Evolutionary conservation across 768 basidiomycete genomes (phyloP).

Genomic region (Thelephora aurantiotincta): DNA sequence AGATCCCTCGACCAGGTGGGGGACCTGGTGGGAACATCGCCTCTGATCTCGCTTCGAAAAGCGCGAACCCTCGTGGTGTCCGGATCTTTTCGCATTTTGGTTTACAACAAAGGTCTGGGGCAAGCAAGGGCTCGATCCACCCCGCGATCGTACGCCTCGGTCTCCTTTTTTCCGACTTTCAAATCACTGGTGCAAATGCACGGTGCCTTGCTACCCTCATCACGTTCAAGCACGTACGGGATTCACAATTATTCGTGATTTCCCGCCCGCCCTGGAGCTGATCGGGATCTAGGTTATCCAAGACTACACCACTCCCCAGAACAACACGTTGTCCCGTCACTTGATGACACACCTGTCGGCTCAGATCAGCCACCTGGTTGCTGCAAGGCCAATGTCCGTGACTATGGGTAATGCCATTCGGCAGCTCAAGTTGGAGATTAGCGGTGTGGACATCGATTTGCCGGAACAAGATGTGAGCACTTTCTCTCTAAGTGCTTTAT

Average conservation of each 20-base stretch:
- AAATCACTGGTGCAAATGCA: conserved; percentile 89
- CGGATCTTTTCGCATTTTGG: conserved; percentile 84
- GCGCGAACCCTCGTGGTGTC: conserved; percentile 38
- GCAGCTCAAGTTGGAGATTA: conserved; percentile 91
- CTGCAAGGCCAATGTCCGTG: conserved; percentile 80
- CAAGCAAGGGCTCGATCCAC: conserved; percentile 77
- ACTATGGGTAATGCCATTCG: conserved; percentile 93
- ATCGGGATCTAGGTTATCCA: conserved; percentile 58
- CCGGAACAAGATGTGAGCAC: conserved; percentile 84
- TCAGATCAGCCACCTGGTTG: conserved; percentile 82
- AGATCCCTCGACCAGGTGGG: conserved; percentile 7
- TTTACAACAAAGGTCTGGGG: conserved; percentile 39
- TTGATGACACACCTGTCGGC: conserved; percentile 86
- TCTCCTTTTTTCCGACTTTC: conserved; percentile 83
- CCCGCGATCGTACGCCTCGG: conserved; percentile 79
- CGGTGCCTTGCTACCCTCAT: conserved; percentile 85
- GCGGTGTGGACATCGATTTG: conserved; percentile 80
- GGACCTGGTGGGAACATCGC: conserved; percentile 8
- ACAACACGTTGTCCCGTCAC: conserved; percentile 81
- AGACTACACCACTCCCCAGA: conserved; percentile 77
- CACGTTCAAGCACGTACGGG: conserved; percentile 78
- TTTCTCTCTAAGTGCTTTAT: conserved; percentile 5
- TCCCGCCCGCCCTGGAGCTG: background rate
- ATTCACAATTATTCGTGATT: conserved; percentile 4
- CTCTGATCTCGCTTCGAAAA: conserved; percentile 19